Percentiles rank a stretch among this genome's conserved stretches.
Conservation (phyloP, 2,329 filamentous ascomycete genomes). For the Calonectria henricotiae region DNA sequence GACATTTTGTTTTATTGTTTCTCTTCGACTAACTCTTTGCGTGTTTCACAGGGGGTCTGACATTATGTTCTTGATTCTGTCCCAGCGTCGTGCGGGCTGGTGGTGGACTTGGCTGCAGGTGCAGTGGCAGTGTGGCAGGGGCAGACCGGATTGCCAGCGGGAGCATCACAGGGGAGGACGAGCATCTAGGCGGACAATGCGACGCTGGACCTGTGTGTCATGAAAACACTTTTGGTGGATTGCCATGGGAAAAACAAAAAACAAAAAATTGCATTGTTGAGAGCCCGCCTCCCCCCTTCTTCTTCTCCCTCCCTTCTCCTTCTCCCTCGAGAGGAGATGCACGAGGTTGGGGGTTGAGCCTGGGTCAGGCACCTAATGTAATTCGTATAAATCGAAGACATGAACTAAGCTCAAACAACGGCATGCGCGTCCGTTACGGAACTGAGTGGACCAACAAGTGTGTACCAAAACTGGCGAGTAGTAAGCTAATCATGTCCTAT, state of each 20-base stretch:
- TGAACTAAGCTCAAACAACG: constrained; percentile 15
- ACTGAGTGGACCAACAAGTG: not conserved
- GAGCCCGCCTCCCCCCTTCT: not conserved
- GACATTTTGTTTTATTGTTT: not conserved
- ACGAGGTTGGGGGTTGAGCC: constrained; percentile 1
- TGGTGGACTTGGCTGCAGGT: constrained; percentile 46
- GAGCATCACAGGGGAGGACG: constrained; percentile 27
- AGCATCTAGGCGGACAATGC: constrained; percentile 33
- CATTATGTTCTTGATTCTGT: constrained; percentile 47
- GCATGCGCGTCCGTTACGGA: constrained; percentile 2
- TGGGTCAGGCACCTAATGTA: constrained; percentile 32
- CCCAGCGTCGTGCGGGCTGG: constrained; percentile 42
- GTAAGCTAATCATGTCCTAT: not conserved
- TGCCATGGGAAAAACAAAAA: not conserved
- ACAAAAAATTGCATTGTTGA: not conserved
- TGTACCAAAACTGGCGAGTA: not conserved
- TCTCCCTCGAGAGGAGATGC: not conserved
- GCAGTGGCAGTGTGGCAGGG: constrained; percentile 45
- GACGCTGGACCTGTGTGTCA: constrained; percentile 49
- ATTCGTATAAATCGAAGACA: constrained; percentile 31
- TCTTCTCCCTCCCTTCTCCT: not conserved
- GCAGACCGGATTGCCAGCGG: constrained; percentile 25
- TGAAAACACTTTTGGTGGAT: constrained; percentile 37
- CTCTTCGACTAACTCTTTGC: constrained; percentile 33
- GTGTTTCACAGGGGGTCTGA: constrained; percentile 45